Conservation (phyloP, 331 rosid species). For the Quercus tomentella region DNA sequence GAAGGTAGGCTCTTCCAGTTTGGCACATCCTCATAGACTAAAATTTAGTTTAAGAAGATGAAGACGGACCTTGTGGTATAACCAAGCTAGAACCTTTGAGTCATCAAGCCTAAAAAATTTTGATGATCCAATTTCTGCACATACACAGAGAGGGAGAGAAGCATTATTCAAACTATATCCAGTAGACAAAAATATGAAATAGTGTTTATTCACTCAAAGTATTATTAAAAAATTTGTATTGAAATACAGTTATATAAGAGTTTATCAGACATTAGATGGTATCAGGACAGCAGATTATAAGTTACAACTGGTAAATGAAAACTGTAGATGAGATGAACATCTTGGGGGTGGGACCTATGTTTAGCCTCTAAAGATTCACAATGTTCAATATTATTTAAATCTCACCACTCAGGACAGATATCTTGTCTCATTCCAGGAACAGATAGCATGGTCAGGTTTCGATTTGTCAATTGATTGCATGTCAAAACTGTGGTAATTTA, state of each 20-base stretch:
- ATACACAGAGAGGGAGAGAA: slow-evolving; percentile 14
- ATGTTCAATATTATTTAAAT: neutral
- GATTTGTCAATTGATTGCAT: neutral
- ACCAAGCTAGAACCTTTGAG: slow-evolving; percentile 78
- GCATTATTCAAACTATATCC: neutral
- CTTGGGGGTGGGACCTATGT: neutral
- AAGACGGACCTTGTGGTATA: slow-evolving; percentile 65
- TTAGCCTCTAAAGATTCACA: neutral
- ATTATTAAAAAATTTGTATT: neutral
- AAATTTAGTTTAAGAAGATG: slow-evolving; percentile 7
- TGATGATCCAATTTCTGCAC: slow-evolving; percentile 65
- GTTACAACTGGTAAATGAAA: neutral
- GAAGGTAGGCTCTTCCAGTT: neutral
- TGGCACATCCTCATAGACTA: neutral
- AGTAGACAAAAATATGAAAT: neutral
- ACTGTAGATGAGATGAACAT: neutral
- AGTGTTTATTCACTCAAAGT: neutral
- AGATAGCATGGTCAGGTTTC: neutral
- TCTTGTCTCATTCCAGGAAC: neutral
- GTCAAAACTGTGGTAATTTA: neutral
- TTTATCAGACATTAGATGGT: neutral
- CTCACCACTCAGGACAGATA: neutral
- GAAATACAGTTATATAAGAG: neutral
- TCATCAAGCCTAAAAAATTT: slow-evolving; percentile 91
- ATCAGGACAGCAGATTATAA: neutral